A percentile compares a stretch with the other conserved stretches of the same genome.
Evolutionary conservation across 495 filamentous ascomycete species (phyloP).

Genomic region (Cercophora samala): DNA sequence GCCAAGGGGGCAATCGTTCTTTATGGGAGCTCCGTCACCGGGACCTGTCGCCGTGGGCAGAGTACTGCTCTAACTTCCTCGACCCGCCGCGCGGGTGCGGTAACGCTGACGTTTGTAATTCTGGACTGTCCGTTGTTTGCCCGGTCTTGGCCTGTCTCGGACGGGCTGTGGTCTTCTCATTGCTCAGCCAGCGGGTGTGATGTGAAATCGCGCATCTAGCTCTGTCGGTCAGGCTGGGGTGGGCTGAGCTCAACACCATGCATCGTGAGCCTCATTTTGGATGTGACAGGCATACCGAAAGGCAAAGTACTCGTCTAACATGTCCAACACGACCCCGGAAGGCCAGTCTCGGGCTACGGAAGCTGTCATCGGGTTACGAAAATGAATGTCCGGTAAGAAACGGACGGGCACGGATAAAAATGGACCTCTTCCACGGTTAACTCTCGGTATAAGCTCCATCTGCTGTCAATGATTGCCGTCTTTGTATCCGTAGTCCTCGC

Average conservation of each 20-base stretch:
- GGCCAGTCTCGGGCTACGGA: slow-evolving; percentile 3
- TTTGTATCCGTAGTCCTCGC: slow-evolving; percentile 10
- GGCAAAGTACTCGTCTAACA: background rate
- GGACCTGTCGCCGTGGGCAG: slow-evolving; percentile 1
- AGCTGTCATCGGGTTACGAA: slow-evolving; percentile 15
- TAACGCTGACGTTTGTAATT: slow-evolving; percentile 13
- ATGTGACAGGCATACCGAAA: too few relatives aligned
- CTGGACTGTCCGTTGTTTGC: slow-evolving; percentile 10
- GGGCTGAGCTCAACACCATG: background rate
- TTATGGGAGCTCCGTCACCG: slow-evolving; percentile 18
- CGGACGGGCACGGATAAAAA: slow-evolving; percentile 23
- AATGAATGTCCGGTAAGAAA: slow-evolving; percentile 20
- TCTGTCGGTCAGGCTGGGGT: background rate
- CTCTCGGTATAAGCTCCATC: slow-evolving; percentile 13
- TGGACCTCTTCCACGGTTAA: slow-evolving; percentile 21
- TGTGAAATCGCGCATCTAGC: slow-evolving; percentile 21
- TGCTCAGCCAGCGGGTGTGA: slow-evolving; percentile 11
- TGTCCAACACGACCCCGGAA: background rate
- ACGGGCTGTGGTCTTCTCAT: slow-evolving; percentile 2
- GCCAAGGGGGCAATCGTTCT: background rate
- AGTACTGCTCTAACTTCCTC: slow-evolving; percentile 8
- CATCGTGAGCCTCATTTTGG: background rate
- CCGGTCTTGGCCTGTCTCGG: slow-evolving; percentile 20
- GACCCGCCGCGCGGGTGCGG: slow-evolving; percentile 7
- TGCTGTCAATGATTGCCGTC: slow-evolving; percentile 1